These are phyloP conservation scores for Russula abietina DNA, from an alignment of 768 basidiomycete genomes.

Conservation along the genomic window DNA sequence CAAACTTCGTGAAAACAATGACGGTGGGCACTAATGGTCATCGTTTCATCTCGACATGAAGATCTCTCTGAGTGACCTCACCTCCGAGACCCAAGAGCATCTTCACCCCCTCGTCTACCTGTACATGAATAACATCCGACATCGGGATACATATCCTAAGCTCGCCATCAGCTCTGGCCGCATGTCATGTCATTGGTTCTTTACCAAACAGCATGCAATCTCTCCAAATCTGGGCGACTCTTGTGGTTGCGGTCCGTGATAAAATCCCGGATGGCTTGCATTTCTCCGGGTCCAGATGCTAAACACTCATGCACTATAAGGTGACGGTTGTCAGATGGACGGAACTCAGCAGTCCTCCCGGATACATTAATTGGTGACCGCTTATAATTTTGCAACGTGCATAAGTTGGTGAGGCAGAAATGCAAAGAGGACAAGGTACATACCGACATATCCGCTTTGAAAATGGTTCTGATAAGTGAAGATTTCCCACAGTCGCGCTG, in stretches of 20 bases:
- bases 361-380: background rate
- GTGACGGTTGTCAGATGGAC: background rate
- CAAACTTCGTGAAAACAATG: conserved; percentile 6
- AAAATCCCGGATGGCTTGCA: background rate
- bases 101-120: background rate
- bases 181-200: background rate
- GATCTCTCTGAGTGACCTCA: background rate
- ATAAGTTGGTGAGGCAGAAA: background rate
- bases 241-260: background rate
- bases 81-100: background rate
- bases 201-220: conserved; percentile 17
- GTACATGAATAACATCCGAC: background rate
- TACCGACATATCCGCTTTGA: conserved; percentile 10
- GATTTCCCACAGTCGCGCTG: conserved; percentile 11
- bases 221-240: background rate
- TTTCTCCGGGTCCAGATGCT: background rate
- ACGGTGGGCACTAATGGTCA: conserved; percentile 2
- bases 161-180: background rate
- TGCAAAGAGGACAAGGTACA: background rate
- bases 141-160: conserved; percentile 10
- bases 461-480: conserved; percentile 2
- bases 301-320: conserved; percentile 1
- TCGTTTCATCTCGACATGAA: background rate
- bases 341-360: background rate
- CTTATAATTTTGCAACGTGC: background rate